A percentile compares a stretch with the other conserved stretches of the same genome.
Conservation (phyloP, 1,139 yeast genomes). For the Sugiyamaella xylanicola region DNA sequence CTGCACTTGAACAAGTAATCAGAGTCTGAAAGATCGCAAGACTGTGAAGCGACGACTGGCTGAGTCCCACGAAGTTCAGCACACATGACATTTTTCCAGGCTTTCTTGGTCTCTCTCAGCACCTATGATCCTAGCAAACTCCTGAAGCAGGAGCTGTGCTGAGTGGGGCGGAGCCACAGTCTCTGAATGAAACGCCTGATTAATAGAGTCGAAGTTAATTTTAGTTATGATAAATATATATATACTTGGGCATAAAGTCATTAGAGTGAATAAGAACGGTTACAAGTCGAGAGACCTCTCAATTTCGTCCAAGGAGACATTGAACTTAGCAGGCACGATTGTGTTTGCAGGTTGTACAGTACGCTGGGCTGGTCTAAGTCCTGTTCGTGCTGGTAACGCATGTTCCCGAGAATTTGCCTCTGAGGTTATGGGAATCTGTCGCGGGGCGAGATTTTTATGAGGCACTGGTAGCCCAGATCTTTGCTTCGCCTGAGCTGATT, state of each 20-base stretch:
- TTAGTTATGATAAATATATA: not conserved
- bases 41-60: too few species aligned
- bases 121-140: too few species aligned
- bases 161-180: not conserved
- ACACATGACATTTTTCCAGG: too few species aligned
- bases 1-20: too few species aligned
- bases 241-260: constrained; percentile 14
- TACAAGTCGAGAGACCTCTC: constrained; percentile 8
- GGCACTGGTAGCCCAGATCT: constrained; percentile 9
- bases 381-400: not conserved
- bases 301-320: constrained; percentile 16
- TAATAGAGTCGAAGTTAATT: too few species aligned
- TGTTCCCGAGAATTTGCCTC: constrained; percentile 8
- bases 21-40: too few species aligned
- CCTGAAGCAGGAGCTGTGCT: not conserved
- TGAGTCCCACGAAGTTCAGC: too few species aligned
- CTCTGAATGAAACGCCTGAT: too few species aligned
- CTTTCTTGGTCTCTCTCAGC: too few species aligned
- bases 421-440: not conserved
- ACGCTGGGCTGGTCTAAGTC: not conserved
- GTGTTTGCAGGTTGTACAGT: not conserved
- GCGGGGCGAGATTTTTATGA: not conserved
- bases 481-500: constrained; percentile 31
- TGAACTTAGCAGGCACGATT: constrained; percentile 9
- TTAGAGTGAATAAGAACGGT: constrained; percentile 3